Evolutionary conservation across 306 rosid genomes (phyloP), one percentile per base, ranked within the genome.

Genomic region (Glycine soja): DNA sequence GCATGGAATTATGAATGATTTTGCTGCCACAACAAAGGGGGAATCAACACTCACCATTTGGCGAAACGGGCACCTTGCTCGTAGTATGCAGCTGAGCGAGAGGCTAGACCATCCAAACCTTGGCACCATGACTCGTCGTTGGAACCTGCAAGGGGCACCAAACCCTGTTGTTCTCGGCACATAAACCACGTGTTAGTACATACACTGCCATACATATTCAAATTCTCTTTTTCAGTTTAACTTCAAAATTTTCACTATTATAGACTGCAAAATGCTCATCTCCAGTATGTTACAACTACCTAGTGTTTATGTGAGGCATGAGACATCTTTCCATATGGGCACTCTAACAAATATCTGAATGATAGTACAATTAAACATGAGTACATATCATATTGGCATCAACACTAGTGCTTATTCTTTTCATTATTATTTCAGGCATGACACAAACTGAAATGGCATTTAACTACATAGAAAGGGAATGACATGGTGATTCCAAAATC

Each of bases 51-150:
- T 76, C 77, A 94, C 98, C 98, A 94, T 90, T 94, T 92, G 88
- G 98, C 98, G 9, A 94, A 94, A 82, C 98, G 98, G 83, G 98
- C 98, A 42, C 98, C 98, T 64, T 94, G 97, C 81, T 92, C 91
- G 87, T 91, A 93, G 91, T 89, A 93, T 24, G 96, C 96, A 83
- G 97, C 94, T 3, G 97, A 18, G 77, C 97, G 97, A 72, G 97
- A 91, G 76, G 96, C 90, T 45, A 93, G 94, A 50, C 97, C 97
- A 9, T 93, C 97, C 8, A 93, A 89, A 83, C 97, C 97, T 88
- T 93, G 97, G 88, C 97, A 91, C 97, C 97, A 93, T 30, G 96
- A 93, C 85, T 93, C 97, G 32, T 88, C 71, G 62, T 93, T 93
- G 65, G 97, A 93, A 79, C 97, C 97, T 59, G 67, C 66, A 11